These are phyloP conservation scores for Tothia fuscella DNA, from an alignment of 2,329 filamentous ascomycete species.

Conservation along the genomic window DNA sequence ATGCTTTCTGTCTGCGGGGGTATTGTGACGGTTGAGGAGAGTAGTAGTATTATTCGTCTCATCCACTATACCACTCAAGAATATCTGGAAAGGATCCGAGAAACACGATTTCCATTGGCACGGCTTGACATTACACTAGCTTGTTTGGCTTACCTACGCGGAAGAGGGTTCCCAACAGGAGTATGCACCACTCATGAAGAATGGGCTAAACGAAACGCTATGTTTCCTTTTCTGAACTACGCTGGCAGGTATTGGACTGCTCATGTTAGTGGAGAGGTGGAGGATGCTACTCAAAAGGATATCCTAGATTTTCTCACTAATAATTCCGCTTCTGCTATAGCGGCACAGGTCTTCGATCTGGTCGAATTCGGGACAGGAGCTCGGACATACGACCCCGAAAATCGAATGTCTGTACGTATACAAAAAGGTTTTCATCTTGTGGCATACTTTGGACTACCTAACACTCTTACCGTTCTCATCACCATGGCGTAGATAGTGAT, in stretches of 20 bases:
- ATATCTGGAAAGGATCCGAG: background rate
- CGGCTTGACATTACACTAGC: background rate
- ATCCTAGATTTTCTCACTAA: background rate
- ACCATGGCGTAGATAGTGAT: no score
- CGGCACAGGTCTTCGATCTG: background rate
- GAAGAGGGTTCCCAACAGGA: background rate
- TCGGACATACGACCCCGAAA: background rate
- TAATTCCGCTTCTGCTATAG: no score
- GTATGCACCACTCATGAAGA: background rate
- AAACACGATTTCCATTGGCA: background rate
- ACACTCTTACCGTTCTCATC: no score
- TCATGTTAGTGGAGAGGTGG: background rate
- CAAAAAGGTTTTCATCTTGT: slow-evolving; percentile 5
- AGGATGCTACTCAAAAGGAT: no score
- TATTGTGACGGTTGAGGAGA: background rate
- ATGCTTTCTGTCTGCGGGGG: slow-evolving; percentile 1
- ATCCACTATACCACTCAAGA: slow-evolving; percentile 4
- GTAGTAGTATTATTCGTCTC: background rate
- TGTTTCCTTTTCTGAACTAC: background rate
- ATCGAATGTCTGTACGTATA: background rate
- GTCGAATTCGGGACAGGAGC: background rate
- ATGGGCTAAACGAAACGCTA: background rate
- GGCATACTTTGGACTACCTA: slow-evolving; percentile 3
- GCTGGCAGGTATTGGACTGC: slow-evolving; percentile 4
- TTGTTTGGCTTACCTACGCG: background rate